phyloP scores from a whole-genome alignment of 371 early-diverging fungal species.

The Saksenaea oblongispora region DNA sequence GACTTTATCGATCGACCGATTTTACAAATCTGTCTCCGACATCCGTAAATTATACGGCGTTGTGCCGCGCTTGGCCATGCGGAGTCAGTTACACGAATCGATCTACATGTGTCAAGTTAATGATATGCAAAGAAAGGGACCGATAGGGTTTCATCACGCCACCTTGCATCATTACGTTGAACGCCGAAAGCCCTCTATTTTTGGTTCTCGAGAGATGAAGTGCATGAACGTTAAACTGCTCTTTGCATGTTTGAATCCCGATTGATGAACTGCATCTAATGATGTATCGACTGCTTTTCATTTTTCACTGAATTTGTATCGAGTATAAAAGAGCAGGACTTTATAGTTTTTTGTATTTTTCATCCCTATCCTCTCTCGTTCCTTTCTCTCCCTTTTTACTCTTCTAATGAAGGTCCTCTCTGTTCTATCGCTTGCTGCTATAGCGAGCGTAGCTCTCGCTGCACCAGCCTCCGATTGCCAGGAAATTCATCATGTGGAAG shows the following conservation, averaged over 20 bases:
- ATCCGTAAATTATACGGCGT: not conserved
- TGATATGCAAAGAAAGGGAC: not conserved
- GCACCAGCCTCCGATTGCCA: not conserved
- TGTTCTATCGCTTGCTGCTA: not conserved
- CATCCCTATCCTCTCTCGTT: not conserved
- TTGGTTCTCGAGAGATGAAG: not conserved
- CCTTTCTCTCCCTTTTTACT: not conserved
- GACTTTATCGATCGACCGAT: too few relatives aligned
- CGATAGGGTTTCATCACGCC: not conserved
- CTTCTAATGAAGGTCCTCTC: not conserved
- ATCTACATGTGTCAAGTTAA: not conserved
- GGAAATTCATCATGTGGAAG: not conserved
- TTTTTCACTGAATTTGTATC: not conserved
- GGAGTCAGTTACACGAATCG: not conserved
- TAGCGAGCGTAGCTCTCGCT: not conserved
- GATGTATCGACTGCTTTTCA: not conserved
- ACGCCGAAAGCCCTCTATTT: not conserved
- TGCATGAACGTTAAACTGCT: not conserved
- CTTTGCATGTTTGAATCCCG: not conserved
- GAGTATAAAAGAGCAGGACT: not conserved
- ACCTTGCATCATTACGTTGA: not conserved
- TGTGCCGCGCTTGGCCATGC: not conserved
- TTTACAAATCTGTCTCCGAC: not conserved
- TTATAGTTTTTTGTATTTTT: not conserved
- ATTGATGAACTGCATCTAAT: not conserved